phyloP scores from a whole-genome alignment of 257 asterid genomes.

The Solanum neorickii region DNA sequence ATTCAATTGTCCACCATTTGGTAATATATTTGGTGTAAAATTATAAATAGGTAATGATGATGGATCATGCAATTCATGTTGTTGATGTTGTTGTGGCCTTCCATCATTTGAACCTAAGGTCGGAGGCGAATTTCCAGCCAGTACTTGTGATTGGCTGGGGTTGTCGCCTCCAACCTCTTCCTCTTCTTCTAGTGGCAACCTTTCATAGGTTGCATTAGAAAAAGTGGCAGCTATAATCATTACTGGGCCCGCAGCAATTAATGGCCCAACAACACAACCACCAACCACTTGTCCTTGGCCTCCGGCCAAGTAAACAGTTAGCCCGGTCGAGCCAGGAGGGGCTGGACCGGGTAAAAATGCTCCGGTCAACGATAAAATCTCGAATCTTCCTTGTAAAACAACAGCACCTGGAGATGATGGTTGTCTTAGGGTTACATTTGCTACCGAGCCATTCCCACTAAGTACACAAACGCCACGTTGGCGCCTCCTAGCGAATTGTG shows the following conservation, averaged over 20 bases:
- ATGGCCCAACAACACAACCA: slow-evolving; percentile 55
- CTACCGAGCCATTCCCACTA: slow-evolving; percentile 49
- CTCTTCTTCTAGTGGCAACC: slow-evolving; percentile 48
- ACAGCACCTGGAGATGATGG: slow-evolving; percentile 34
- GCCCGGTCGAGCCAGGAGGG: slow-evolving; percentile 45
- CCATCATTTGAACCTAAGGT: slow-evolving; percentile 2
- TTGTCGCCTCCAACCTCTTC: slow-evolving; percentile 14
- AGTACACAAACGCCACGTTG: slow-evolving; percentile 61
- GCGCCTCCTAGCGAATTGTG: slow-evolving; percentile 49
- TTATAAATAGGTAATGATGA: slow-evolving; percentile 27
- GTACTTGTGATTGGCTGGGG: not conserved
- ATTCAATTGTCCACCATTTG: slow-evolving; percentile 43
- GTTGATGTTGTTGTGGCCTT: slow-evolving; percentile 1
- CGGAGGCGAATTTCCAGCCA: slow-evolving; percentile 18
- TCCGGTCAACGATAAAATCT: slow-evolving; percentile 46
- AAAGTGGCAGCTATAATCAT: slow-evolving; percentile 53
- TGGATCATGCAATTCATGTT: slow-evolving; percentile 23
- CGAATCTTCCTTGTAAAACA: slow-evolving; percentile 53
- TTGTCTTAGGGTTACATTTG: slow-evolving; percentile 54
- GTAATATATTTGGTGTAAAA: slow-evolving; percentile 35
- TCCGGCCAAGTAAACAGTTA: slow-evolving; percentile 48
- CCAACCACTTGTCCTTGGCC: slow-evolving; percentile 70
- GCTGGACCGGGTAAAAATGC: slow-evolving; percentile 56
- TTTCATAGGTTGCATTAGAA: slow-evolving; percentile 52
- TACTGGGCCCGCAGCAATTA: slow-evolving; percentile 58